Evolutionary conservation across 202 grass and related monocot species (phyloP).

Genomic region (Schoenoplectus triqueter): DNA sequence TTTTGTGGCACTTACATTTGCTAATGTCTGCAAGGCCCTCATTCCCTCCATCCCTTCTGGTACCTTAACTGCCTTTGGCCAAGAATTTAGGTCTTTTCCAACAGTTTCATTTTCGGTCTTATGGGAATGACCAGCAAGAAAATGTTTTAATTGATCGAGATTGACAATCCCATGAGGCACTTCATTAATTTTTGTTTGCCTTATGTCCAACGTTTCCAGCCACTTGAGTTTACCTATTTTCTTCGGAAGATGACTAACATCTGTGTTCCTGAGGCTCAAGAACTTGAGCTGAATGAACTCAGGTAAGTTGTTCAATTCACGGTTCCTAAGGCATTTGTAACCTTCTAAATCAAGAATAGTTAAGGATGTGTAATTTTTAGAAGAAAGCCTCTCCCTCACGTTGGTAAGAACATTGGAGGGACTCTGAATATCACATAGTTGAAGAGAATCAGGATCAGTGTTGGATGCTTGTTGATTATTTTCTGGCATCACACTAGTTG

Average conservation of each 20-base stretch:
- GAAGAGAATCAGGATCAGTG: background rate
- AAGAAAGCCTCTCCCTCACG: background rate
- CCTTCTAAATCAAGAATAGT: conserved; percentile 3
- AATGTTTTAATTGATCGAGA: background rate
- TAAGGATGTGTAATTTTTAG: background rate
- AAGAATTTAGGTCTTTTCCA: background rate
- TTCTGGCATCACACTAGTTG: background rate
- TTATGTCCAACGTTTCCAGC: background rate
- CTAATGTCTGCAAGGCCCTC: background rate
- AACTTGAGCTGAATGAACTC: background rate
- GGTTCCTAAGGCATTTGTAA: background rate
- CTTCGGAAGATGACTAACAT: background rate
- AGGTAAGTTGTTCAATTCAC: background rate
- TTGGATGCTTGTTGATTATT: background rate
- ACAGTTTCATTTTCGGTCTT: background rate
- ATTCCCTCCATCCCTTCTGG: background rate
- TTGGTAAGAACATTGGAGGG: background rate
- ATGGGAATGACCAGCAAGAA: background rate
- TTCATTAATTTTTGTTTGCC: background rate
- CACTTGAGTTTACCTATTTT: background rate
- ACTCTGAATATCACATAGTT: background rate
- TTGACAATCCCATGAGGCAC: background rate
- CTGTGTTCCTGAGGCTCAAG: background rate
- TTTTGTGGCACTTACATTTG: background rate
- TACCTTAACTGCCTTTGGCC: background rate